These are phyloP conservation scores for Nephelium lappaceum DNA, from an alignment of 345 rosid genomes.

Conservation along the genomic window DNA sequence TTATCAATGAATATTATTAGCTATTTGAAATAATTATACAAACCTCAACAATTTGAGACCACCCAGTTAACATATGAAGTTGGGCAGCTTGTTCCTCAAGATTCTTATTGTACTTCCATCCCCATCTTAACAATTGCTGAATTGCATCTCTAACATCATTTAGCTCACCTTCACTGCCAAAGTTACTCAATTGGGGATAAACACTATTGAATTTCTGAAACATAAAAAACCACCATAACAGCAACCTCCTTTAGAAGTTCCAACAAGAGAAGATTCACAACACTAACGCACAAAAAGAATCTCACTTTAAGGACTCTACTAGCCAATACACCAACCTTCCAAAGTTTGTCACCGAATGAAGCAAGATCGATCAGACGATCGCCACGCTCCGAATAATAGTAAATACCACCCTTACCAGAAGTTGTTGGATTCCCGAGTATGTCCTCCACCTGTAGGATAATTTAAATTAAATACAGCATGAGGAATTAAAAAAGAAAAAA, in stretches of 20 bases:
- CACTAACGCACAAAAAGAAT: slow-evolving; percentile 12
- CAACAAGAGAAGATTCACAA: slow-evolving; percentile 8
- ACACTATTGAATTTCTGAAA: slow-evolving; percentile 68
- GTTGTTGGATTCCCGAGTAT: slow-evolving; percentile 68
- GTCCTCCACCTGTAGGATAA: slow-evolving; percentile 65
- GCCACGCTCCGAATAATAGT: slow-evolving; percentile 90
- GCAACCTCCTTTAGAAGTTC: slow-evolving; percentile 19
- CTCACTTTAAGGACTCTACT: not conserved
- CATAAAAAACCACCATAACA: slow-evolving; percentile 21
- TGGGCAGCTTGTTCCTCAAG: slow-evolving; percentile 99
- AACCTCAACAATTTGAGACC: slow-evolving; percentile 97
- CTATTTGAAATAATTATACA: slow-evolving; percentile 17
- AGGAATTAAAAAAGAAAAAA: slow-evolving; percentile 7
- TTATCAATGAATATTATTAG: slow-evolving; percentile 2
- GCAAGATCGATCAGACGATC: slow-evolving; percentile 88
- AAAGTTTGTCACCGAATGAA: slow-evolving; percentile 75
- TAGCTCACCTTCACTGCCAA: slow-evolving; percentile 70
- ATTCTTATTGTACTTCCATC: slow-evolving; percentile 90
- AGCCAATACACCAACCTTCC: slow-evolving; percentile 64
- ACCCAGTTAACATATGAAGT: slow-evolving; percentile 96
- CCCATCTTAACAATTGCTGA: slow-evolving; percentile 92
- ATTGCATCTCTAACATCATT: slow-evolving; percentile 76
- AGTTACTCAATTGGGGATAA: slow-evolving; percentile 61
- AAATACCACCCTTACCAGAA: slow-evolving; percentile 79
- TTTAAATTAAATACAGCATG: slow-evolving; percentile 22